A percentile compares a stretch with the other conserved stretches of the same genome.
Evolutionary conservation across 352 stramenopile species (phyloP).

Genomic region (Globisporangium heterothallicum): DNA sequence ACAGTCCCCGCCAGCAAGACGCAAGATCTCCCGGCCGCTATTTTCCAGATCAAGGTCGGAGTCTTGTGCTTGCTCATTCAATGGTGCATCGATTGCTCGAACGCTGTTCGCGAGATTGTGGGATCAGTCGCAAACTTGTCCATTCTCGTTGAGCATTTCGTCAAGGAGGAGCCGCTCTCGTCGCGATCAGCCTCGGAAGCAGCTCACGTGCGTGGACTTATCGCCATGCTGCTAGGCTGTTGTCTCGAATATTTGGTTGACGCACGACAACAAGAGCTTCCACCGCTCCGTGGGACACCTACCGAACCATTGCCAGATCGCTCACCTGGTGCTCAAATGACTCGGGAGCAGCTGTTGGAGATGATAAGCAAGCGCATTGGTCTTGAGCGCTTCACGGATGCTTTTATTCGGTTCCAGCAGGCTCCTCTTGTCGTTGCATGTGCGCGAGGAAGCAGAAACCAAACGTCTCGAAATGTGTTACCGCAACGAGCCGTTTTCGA

Average conservation of each 20-base stretch:
- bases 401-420: slow-evolving; percentile 66
- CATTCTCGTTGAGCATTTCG: slow-evolving; percentile 37
- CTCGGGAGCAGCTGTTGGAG: slow-evolving; percentile 57
- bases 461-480: slow-evolving; percentile 35
- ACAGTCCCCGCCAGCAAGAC: not conserved
- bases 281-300: not conserved
- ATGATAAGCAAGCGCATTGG: slow-evolving; percentile 62
- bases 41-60: slow-evolving; percentile 54
- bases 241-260: slow-evolving; percentile 53
- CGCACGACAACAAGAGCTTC: slow-evolving; percentile 4
- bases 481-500: slow-evolving; percentile 30
- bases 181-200: slow-evolving; percentile 15
- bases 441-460: slow-evolving; percentile 29
- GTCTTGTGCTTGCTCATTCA: slow-evolving; percentile 48
- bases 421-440: slow-evolving; percentile 38
- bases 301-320: too few relatives aligned
- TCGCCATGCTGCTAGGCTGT: slow-evolving; percentile 46
- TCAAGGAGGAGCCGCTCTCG: slow-evolving; percentile 9
- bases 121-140: slow-evolving; percentile 54
- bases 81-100: slow-evolving; percentile 54
- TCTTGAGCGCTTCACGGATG: slow-evolving; percentile 59
- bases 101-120: slow-evolving; percentile 52
- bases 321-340: slow-evolving; percentile 18
- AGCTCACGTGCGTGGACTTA: slow-evolving; percentile 35
- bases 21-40: slow-evolving; percentile 17